Conservation (phyloP, 2,329 filamentous ascomycete genomes). For the Cryphonectria nitschkei region DNA sequence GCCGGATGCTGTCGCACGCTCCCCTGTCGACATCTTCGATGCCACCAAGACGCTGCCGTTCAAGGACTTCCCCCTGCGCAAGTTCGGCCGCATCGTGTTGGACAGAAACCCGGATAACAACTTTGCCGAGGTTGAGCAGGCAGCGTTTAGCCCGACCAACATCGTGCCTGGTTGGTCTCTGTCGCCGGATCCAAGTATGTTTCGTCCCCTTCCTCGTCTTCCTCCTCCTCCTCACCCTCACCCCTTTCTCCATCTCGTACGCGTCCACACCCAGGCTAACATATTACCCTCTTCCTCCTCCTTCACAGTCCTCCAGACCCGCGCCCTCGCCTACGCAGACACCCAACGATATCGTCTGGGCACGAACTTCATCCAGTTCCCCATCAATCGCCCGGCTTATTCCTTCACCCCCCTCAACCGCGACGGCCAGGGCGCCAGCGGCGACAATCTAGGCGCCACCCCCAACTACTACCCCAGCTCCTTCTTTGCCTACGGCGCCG, state of each 20-base stretch:
- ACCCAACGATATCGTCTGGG: slow-evolving; percentile 61
- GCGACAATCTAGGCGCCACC: slow-evolving; percentile 14
- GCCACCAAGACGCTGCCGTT: slow-evolving; percentile 60
- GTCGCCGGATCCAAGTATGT: slow-evolving; percentile 50
- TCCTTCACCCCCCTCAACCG: slow-evolving; percentile 45
- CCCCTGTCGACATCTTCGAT: slow-evolving; percentile 57
- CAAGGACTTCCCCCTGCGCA: slow-evolving; percentile 50
- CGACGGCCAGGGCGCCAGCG: slow-evolving; percentile 41
- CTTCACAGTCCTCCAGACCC: slow-evolving; percentile 53
- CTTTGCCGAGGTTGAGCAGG: slow-evolving; percentile 56
- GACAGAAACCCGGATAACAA: slow-evolving; percentile 49
- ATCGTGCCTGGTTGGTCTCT: slow-evolving; percentile 59
- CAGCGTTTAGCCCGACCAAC: slow-evolving; percentile 59
- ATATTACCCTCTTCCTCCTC: neutral
- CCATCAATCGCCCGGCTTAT: slow-evolving; percentile 50
- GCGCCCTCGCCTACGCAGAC: slow-evolving; percentile 60
- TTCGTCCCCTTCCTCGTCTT: neutral
- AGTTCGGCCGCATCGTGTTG: slow-evolving; percentile 54
- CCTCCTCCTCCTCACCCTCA: neutral
- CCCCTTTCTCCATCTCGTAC: neutral
- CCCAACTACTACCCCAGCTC: slow-evolving; percentile 12
- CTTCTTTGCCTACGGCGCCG: slow-evolving; percentile 6
- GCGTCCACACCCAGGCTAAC: slow-evolving; percentile 26
- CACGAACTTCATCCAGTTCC: slow-evolving; percentile 61
- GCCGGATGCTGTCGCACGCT: slow-evolving; percentile 52